Base-by-base conservation (phyloP, 2,329 filamentous ascomycete species). In the Chaetothyriales sp. region DNA sequence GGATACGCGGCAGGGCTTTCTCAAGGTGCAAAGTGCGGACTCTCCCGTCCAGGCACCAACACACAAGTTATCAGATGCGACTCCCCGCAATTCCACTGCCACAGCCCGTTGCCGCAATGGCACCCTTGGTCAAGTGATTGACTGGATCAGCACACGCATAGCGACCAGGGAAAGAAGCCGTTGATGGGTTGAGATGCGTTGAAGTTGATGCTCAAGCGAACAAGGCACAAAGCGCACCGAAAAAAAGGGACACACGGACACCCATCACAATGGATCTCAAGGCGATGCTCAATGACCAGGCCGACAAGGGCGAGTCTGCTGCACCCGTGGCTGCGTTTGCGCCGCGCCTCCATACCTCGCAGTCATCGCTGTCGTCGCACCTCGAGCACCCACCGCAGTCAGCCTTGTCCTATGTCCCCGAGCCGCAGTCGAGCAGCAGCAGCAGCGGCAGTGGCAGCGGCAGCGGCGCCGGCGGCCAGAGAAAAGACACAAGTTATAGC, bases 241-340 rank as follows among this genome's bases (percentile, higher is more conserved):
- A 10, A 39, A 15, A 15, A 39, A 39, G 3, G 32, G 32, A 39
- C 32, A 39, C 26, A 8, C 22, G 22, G 22, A 36, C 7, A 32
- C 7, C 6, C 53, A 48, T 49, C 49, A 25, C 22, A 25, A 60
- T 60, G 59, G 59, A 60, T 47, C 56, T 60, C 48, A 58, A 57
- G 54, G 58, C 57, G 46, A 59, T 60, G 56, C 59, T 60, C 6
- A 59, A 60, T 51, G 59, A 59, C 32, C 32, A 39, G 32, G 32
- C 32, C 32, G 32, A 39, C 32, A 39, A 15, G 32, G 15, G 32
- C 32, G 32, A 39, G 10, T 10, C 32, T 15, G 3, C 32, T 15
- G 32, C 32, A 15, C 32, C 32, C 15, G 32, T 15, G 15, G 32
- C 32, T 15, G 32, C 50, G 49, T 55, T 53, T 39, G 54, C 58